Conservation (phyloP, 768 basidiomycete species). For the Paxillus involutus region DNA sequence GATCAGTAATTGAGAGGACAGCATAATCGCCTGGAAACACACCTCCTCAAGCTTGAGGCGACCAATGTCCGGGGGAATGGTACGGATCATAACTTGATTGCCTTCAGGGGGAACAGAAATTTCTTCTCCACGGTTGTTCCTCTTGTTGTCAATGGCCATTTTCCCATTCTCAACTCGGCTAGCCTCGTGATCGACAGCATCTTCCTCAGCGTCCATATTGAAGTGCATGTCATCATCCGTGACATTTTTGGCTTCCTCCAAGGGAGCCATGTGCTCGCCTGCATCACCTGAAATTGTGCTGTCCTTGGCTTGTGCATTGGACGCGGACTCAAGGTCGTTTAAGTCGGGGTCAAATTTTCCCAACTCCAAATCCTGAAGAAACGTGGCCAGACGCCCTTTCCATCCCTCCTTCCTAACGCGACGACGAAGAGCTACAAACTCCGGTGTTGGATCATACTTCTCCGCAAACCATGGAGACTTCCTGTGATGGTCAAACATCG, state of each 20-base stretch:
- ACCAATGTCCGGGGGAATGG: slow-evolving; percentile 91
- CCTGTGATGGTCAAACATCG: slow-evolving; percentile 93
- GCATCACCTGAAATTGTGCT: slow-evolving; percentile 36
- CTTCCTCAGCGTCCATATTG: slow-evolving; percentile 71
- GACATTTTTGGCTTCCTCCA: slow-evolving; percentile 54
- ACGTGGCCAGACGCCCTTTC: slow-evolving; percentile 69
- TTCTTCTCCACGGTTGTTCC: slow-evolving; percentile 67
- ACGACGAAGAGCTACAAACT: slow-evolving; percentile 68
- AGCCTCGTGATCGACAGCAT: slow-evolving; percentile 58
- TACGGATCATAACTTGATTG: slow-evolving; percentile 92
- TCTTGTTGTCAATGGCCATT: slow-evolving; percentile 41
- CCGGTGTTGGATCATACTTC: slow-evolving; percentile 83
- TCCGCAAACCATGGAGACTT: slow-evolving; percentile 97
- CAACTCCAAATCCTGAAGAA: slow-evolving; percentile 76
- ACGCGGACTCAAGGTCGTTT: slow-evolving; percentile 57
- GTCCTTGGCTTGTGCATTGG: slow-evolving; percentile 55
- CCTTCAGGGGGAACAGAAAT: slow-evolving; percentile 70
- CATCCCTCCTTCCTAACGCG: slow-evolving; percentile 85
- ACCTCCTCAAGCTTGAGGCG: slow-evolving; percentile 90
- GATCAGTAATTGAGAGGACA: slow-evolving; percentile 4
- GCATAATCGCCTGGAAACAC: slow-evolving; percentile 19
- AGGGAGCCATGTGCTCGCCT: slow-evolving; percentile 30
- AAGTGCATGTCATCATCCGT: slow-evolving; percentile 78
- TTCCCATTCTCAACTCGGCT: slow-evolving; percentile 64
- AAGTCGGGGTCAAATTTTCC: slow-evolving; percentile 85